phyloP scores from a whole-genome alignment of 345 rosid genomes.

The Syzygium aqueum region DNA sequence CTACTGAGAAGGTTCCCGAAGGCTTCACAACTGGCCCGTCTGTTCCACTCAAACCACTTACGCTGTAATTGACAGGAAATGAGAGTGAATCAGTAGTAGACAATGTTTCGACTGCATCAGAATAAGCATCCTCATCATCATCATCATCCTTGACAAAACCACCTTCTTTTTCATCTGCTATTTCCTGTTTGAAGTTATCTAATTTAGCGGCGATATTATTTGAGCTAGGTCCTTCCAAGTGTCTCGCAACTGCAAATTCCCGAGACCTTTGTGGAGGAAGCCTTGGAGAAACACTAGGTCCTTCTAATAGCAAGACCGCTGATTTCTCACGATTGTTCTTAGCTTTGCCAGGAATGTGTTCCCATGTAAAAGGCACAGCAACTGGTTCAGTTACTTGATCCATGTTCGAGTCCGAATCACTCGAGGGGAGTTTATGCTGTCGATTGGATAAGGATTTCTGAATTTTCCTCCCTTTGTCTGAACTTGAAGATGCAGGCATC shows the following conservation, averaged over 20 bases:
- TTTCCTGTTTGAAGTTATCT: slow-evolving; percentile 9
- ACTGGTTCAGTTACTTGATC: slow-evolving; percentile 67
- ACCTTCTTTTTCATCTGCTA: slow-evolving; percentile 8
- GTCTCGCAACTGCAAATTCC: slow-evolving; percentile 10
- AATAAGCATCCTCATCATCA: slow-evolving; percentile 37
- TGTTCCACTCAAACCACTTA: slow-evolving; percentile 48
- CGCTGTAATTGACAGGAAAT: slow-evolving; percentile 44
- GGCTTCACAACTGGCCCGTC: slow-evolving; percentile 29
- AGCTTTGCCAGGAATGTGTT: slow-evolving; percentile 66
- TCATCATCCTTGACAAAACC: slow-evolving; percentile 20
- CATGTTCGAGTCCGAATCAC: slow-evolving; percentile 18
- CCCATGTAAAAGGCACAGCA: slow-evolving; percentile 90
- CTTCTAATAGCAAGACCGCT: slow-evolving; percentile 6
- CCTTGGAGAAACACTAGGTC: slow-evolving; percentile 22
- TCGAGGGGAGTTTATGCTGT: slow-evolving; percentile 13
- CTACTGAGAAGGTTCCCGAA: slow-evolving; percentile 36
- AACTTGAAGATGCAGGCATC: slow-evolving; percentile 21
- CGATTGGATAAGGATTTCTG: slow-evolving; percentile 14
- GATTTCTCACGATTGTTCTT: slow-evolving; percentile 15
- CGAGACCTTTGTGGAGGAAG: slow-evolving; percentile 24
- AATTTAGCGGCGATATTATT: background rate
- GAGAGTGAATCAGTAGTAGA: slow-evolving; percentile 46
- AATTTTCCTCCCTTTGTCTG: slow-evolving; percentile 10
- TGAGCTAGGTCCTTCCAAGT: background rate
- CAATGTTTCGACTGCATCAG: slow-evolving; percentile 67